Evolutionary conservation across 73 alveolate genomes (phyloP).

Genomic region (Tetrahymena thermophila): DNA sequence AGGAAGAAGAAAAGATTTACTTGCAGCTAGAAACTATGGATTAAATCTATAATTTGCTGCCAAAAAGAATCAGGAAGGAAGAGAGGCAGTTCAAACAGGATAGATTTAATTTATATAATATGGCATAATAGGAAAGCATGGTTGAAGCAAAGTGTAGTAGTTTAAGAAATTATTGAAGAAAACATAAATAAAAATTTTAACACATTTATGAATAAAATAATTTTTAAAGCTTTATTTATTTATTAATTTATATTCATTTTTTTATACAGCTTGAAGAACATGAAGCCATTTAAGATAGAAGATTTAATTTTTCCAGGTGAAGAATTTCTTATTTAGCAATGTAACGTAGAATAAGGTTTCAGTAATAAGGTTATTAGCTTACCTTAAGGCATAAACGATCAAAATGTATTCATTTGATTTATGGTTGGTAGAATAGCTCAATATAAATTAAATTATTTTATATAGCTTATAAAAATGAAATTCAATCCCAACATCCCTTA

Average conservation of each 20-base stretch:
- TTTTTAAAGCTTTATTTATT: not conserved
- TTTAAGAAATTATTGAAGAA: not conserved
- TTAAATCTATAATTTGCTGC: not conserved
- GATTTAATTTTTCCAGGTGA: not conserved
- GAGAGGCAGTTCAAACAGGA: not conserved
- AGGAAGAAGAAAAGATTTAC: not conserved
- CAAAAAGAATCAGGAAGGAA: not conserved
- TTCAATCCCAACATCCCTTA: not conserved
- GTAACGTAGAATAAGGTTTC: not conserved
- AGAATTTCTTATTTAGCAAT: not conserved
- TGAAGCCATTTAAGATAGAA: not conserved
- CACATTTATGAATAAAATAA: not conserved
- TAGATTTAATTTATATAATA: not conserved
- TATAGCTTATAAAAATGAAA: not conserved
- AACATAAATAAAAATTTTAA: not conserved
- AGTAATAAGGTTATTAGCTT: not conserved
- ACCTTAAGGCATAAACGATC: not conserved
- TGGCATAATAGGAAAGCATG: not conserved
- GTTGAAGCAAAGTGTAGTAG: not conserved
- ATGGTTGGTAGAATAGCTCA: not conserved
- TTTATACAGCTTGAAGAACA: not conserved
- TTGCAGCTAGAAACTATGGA: not conserved
- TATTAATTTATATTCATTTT: not conserved
- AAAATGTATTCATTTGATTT: not conserved
- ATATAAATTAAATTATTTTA: too few relatives aligned